Conservation (phyloP, 1,284 basidiomycete species). For the Ceraceosorus bombacis region DNA sequence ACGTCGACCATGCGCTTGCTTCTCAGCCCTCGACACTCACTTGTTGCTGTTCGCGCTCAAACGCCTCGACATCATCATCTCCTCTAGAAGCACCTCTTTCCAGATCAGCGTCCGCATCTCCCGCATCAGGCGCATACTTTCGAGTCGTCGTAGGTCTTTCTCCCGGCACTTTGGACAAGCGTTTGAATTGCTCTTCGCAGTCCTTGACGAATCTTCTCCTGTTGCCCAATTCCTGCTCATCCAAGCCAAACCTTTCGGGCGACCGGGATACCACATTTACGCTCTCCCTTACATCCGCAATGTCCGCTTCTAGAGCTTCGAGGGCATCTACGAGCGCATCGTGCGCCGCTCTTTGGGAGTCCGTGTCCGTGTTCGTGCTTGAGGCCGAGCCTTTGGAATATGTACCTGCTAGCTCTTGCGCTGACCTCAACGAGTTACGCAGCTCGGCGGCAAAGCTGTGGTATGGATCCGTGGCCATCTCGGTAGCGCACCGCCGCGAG, state of each 20-base stretch:
- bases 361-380: neutral
- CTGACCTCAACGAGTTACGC: conserved; percentile 25
- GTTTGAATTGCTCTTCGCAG: neutral
- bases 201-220: conserved; percentile 5
- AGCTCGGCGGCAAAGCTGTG: conserved; percentile 43
- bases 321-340: conserved; percentile 30
- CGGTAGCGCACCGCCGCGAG: no score
- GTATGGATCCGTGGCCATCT: conserved; percentile 44
- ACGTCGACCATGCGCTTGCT: neutral
- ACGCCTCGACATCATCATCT: conserved; percentile 31
- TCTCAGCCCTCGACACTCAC: conserved; percentile 12
- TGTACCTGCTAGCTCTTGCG: conserved; percentile 12
- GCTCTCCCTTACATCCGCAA: conserved; percentile 39
- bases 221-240: conserved; percentile 24
- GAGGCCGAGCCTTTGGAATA: conserved; percentile 2
- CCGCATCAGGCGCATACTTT: neutral
- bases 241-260: conserved; percentile 37
- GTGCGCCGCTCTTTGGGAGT: conserved; percentile 20
- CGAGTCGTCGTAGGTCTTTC: no score
- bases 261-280: conserved; percentile 39
- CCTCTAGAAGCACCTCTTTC: conserved; percentile 9
- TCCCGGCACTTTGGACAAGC: no score
- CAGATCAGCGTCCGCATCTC: conserved; percentile 13
- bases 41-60: conserved; percentile 46
- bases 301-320: conserved; percentile 33